A percentile compares a stretch with the other conserved stretches of the same genome.
These are phyloP conservation scores for Tylopilus vinaceipallidus DNA, from an alignment of 768 basidiomycete species.

Conservation along the genomic window DNA sequence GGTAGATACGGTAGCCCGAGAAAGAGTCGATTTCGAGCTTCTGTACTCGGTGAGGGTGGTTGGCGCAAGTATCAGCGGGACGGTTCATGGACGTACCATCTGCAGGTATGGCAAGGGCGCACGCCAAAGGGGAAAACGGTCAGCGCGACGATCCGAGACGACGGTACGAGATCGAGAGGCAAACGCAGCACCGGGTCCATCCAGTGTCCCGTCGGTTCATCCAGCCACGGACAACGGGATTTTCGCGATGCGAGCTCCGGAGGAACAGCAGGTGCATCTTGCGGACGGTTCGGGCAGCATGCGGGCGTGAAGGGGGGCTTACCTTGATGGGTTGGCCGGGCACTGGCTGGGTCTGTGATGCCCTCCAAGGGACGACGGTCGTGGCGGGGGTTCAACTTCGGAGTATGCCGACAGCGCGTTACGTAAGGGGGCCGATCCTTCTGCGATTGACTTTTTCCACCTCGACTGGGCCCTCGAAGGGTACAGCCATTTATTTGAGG, in stretches of 20 bases:
- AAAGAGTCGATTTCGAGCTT: slow-evolving; percentile 99
- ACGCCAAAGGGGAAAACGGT: slow-evolving; percentile 5
- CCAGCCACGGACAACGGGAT: slow-evolving; percentile 35
- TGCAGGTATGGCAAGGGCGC: not conserved
- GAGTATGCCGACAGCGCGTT: slow-evolving; percentile 29
- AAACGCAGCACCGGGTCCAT: slow-evolving; percentile 32
- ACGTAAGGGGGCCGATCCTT: no score
- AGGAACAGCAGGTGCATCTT: slow-evolving; percentile 7
- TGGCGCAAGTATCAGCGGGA: not conserved
- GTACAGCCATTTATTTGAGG: no score
- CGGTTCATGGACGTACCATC: slow-evolving; percentile 24
- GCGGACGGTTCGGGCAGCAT: slow-evolving; percentile 6
- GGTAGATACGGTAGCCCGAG: slow-evolving; percentile 98
- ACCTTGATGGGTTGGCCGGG: slow-evolving; percentile 56
- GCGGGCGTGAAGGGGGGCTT: slow-evolving; percentile 40
- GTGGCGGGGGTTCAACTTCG: slow-evolving; percentile 29
- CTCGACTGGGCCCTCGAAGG: no score
- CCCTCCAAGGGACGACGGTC: slow-evolving; percentile 12
- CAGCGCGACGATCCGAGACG: slow-evolving; percentile 16
- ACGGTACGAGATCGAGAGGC: slow-evolving; percentile 13
- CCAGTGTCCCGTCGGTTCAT: slow-evolving; percentile 36
- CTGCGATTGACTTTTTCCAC: no score
- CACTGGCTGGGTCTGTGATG: slow-evolving; percentile 22
- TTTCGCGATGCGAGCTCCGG: slow-evolving; percentile 4
- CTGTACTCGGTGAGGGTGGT: slow-evolving; percentile 38